Evolutionary conservation across 257 asterid species (phyloP).

Genomic region (Jaltomata sinuosa): DNA sequence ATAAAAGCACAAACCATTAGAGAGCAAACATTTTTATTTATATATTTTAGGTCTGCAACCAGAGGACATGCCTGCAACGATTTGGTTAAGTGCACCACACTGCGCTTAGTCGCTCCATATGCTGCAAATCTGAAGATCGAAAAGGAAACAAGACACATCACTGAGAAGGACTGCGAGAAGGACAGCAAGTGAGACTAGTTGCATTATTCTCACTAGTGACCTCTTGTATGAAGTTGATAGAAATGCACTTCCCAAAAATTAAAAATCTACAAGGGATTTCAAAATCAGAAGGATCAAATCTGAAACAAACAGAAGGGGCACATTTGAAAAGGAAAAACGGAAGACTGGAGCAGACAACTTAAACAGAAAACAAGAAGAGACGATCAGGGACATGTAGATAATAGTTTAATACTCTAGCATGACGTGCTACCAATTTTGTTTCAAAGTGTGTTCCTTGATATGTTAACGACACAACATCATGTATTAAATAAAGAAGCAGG

Average conservation of each 20-base stretch:
- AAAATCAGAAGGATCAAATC: background rate
- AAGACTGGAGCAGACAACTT: background rate
- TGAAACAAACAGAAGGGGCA: background rate
- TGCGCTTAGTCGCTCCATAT: conserved; percentile 95
- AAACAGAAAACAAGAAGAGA: background rate
- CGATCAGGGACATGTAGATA: background rate
- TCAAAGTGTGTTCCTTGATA: background rate
- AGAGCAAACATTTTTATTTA: background rate
- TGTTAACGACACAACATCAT: background rate
- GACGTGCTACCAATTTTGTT: background rate
- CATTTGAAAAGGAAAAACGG: background rate
- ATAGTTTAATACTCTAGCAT: background rate
- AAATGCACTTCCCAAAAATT: background rate
- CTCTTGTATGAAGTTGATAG: background rate
- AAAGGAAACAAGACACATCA: background rate
- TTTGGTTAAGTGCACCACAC: conserved; percentile 96
- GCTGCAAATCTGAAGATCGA: conserved; percentile 74
- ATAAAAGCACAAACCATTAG: background rate
- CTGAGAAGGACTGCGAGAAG: background rate
- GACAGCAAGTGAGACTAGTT: background rate
- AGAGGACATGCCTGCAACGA: conserved; percentile 67
- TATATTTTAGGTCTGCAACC: background rate
- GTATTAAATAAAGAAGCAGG: background rate
- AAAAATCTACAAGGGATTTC: background rate
- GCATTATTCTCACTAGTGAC: background rate